phyloP scores from a whole-genome alignment of 768 basidiomycete species.

The Pleurotus djamor region DNA sequence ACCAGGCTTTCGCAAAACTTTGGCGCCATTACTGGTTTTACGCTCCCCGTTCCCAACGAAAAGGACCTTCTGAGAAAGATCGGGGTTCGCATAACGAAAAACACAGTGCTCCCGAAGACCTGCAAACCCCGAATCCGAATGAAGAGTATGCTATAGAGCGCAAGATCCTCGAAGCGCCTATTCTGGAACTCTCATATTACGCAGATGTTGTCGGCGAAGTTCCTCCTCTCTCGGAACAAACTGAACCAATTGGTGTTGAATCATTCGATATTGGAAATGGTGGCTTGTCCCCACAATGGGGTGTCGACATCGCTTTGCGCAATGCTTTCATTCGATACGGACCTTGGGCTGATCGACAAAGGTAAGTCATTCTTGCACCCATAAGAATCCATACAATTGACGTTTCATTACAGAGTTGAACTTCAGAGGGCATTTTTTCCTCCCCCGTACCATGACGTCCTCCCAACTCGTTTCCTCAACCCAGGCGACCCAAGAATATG shows the following conservation, averaged over 20 bases:
- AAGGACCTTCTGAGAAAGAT: background rate
- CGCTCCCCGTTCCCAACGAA: background rate
- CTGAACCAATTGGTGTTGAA: constrained; percentile 31
- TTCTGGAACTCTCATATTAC: constrained; percentile 84
- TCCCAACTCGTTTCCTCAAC: constrained; percentile 53
- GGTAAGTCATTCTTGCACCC: constrained; percentile 36
- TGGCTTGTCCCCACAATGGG: constrained; percentile 90
- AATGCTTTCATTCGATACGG: constrained; percentile 82
- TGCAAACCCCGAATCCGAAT: constrained; percentile 54
- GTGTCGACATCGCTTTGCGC: constrained; percentile 79
- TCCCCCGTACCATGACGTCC: constrained; percentile 63
- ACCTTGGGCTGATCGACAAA: constrained; percentile 95
- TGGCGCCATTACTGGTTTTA: constrained; percentile 56
- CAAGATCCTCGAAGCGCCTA: constrained; percentile 74
- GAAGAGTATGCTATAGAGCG: constrained; percentile 88
- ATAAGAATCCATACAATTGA: constrained; percentile 1
- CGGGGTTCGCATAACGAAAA: background rate
- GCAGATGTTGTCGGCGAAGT: constrained; percentile 81
- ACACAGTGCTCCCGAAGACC: constrained; percentile 48
- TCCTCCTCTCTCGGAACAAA: constrained; percentile 33
- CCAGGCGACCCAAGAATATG: constrained; percentile 83
- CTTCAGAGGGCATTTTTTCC: constrained; percentile 87
- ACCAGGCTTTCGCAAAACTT: constrained; percentile 39
- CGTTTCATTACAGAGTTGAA: constrained; percentile 46
- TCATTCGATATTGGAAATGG: constrained; percentile 81